Percentiles rank a stretch among this genome's conserved stretches.
Conservation (phyloP, 345 rosid genomes). For the Fremontodendron californicum region DNA sequence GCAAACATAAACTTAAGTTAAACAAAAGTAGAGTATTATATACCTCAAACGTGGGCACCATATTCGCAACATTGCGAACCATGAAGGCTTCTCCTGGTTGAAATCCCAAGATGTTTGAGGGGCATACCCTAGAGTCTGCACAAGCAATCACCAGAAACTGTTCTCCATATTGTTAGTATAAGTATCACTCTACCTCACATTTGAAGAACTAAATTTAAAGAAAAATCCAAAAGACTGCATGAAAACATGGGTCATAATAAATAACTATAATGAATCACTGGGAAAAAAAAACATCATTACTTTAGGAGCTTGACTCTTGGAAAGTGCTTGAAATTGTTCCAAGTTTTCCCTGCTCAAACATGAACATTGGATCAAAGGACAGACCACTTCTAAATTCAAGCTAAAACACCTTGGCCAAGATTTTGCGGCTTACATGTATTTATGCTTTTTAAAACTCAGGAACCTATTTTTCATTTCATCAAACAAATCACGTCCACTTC, state of each 20-base stretch:
- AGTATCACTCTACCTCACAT: neutral
- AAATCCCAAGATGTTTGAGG: slow-evolving; percentile 79
- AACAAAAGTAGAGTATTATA: neutral
- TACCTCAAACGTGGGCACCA: slow-evolving; percentile 90
- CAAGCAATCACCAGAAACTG: slow-evolving; percentile 98
- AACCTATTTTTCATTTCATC: slow-evolving; percentile 66
- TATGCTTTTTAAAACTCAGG: slow-evolving; percentile 61
- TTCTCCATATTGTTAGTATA: slow-evolving; percentile 32
- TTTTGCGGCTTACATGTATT: slow-evolving; percentile 54
- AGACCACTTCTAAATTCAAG: slow-evolving; percentile 4
- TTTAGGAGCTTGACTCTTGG: slow-evolving; percentile 83
- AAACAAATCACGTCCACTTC: slow-evolving; percentile 35
- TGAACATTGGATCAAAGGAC: slow-evolving; percentile 9
- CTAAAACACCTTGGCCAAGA: slow-evolving; percentile 10
- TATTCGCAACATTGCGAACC: slow-evolving; percentile 85
- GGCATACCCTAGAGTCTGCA: slow-evolving; percentile 98
- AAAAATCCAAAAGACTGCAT: neutral
- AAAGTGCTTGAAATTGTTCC: slow-evolving; percentile 59
- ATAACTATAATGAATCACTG: neutral
- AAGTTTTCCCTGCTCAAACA: slow-evolving; percentile 60
- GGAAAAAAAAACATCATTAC: slow-evolving; percentile 31
- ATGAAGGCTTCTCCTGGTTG: slow-evolving; percentile 97
- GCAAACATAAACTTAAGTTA: neutral
- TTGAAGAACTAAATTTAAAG: slow-evolving; percentile 6
- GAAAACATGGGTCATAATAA: neutral